Percentiles rank a stretch among this genome's conserved stretches.
Evolutionary conservation across 208 protist genomes (phyloP).

Genomic region (Trypanosoma platydactyli): DNA sequence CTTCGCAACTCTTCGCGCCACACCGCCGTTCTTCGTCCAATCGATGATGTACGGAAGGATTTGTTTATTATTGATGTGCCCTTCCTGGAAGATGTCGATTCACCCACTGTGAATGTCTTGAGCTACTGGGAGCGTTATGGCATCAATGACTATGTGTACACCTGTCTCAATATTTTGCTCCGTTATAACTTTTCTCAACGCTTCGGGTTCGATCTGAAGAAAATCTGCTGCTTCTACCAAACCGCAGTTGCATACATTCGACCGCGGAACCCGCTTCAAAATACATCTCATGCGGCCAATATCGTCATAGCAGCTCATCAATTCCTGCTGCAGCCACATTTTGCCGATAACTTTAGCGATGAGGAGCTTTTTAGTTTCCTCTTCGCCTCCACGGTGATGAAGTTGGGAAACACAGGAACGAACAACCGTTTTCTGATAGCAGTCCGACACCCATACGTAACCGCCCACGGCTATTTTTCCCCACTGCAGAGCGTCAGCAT

Average conservation of each 20-base stretch:
- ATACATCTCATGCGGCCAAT: conserved; percentile 71
- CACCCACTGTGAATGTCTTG: conserved; percentile 20
- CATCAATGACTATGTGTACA: conserved; percentile 35
- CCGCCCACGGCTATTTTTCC: conserved; percentile 45
- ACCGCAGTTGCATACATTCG: conserved; percentile 45
- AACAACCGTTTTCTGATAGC: conserved; percentile 79
- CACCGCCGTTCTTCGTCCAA: conserved; percentile 33
- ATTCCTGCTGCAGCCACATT: conserved; percentile 43
- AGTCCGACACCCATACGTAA: conserved; percentile 57
- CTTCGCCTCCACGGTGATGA: conserved; percentile 48
- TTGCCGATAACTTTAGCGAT: conserved; percentile 37
- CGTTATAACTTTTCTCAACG: conserved; percentile 57
- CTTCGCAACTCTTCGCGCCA: conserved; percentile 44
- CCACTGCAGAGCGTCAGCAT: conserved; percentile 56
- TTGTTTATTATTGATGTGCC: conserved; percentile 41
- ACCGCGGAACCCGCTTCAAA: conserved; percentile 72
- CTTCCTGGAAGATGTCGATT: conserved; percentile 41
- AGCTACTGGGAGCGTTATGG: conserved; percentile 21
- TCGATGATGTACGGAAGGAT: conserved; percentile 31
- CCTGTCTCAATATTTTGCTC: conserved; percentile 66
- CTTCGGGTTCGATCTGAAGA: conserved; percentile 46
- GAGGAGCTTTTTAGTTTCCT: conserved; percentile 64
- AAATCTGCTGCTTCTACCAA: conserved; percentile 47
- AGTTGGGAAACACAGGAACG: conserved; percentile 54
- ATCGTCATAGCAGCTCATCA: conserved; percentile 66